Conservation (phyloP, 208 protist species). For the Leishmania arabica region DNA sequence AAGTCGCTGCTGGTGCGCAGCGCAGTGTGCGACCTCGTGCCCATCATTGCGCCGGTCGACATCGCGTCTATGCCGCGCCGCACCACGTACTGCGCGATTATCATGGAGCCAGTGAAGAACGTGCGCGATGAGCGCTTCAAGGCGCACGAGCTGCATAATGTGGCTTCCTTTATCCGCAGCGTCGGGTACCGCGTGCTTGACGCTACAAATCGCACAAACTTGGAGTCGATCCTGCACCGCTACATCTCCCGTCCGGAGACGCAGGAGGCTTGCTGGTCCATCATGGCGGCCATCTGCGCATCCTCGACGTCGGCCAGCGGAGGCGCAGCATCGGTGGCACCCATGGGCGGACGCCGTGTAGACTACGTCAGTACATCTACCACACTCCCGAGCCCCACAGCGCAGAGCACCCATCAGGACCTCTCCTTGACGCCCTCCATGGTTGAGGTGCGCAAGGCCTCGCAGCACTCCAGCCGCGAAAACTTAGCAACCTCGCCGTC, state of each 20-base stretch:
- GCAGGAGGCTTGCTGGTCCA: conserved; percentile 87
- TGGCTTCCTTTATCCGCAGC: conserved; percentile 79
- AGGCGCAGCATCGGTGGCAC: not conserved
- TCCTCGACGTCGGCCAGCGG: conserved; percentile 17
- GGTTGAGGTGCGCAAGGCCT: not conserved
- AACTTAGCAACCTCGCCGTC: not conserved
- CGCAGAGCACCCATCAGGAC: not conserved
- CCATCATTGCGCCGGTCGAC: conserved; percentile 83
- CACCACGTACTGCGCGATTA: conserved; percentile 79
- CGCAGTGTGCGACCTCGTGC: conserved; percentile 87
- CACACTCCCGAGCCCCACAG: conserved; percentile 6
- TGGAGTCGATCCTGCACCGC: conserved; percentile 86
- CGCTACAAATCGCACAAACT: conserved; percentile 79
- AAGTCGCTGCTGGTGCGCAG: conserved; percentile 75
- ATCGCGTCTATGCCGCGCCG: conserved; percentile 62
- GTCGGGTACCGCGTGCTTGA: conserved; percentile 86
- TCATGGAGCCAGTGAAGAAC: conserved; percentile 94
- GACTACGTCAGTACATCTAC: conserved; percentile 1
- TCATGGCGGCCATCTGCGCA: conserved; percentile 83
- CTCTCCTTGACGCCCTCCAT: not conserved
- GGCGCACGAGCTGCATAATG: conserved; percentile 77
- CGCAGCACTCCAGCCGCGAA: conserved; percentile 6
- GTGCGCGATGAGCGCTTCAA: conserved; percentile 86
- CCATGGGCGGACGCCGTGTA: not conserved
- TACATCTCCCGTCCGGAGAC: conserved; percentile 86